Base-by-base conservation (phyloP, 2,329 filamentous ascomycete species). In the Curvularia verruculosa region DNA sequence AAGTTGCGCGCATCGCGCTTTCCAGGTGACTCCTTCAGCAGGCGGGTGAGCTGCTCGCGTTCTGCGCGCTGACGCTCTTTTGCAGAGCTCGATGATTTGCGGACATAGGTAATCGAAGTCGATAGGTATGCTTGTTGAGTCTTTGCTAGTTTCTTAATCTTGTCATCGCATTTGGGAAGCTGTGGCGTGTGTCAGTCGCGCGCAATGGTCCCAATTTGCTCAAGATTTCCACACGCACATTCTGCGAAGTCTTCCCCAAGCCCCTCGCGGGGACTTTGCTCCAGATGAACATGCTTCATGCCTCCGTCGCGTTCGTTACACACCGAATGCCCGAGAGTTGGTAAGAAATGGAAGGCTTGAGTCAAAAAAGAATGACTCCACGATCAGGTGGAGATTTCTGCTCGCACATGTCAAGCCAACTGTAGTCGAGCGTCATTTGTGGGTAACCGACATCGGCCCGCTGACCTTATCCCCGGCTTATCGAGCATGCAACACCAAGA, bases 1-100 rank as follows among this genome's bases (percentile, higher is more conserved):
- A 97, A 99, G 36, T 91, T 88, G 76, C 90, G 93, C 46, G 93
- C 92, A 79, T 99, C 95, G 68, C 95, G 87, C 77, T 93, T 96
- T 0, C 94, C 97, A 5, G 93, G 90, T 10, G 92, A 92, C 18
- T 93, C 92, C 69, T 91, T 91, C 29, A 99, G 82, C 3, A 98
- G 61, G 28, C 70, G 70, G 19, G 72, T 75, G 68, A 76, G 63
- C 63, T 75, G 69, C 46, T 75, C 66, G 49, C 74, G 73, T 55
- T 76, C 72, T 37, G 72, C 71, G 34, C 72, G 72, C 56, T 75
- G 73, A 31, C 72, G 67, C 60, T 72, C 71, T 64, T 75, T 76
- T 15, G 70, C 70, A 3, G 67, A 67, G 60, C 69, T 73, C 41
- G 63, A 68, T 2, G 60, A 54, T 52, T 64, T 65, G 43, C 60